These are phyloP conservation scores for Calonectria montana DNA, from an alignment of 2,329 filamentous ascomycete species.

Conservation along the genomic window DNA sequence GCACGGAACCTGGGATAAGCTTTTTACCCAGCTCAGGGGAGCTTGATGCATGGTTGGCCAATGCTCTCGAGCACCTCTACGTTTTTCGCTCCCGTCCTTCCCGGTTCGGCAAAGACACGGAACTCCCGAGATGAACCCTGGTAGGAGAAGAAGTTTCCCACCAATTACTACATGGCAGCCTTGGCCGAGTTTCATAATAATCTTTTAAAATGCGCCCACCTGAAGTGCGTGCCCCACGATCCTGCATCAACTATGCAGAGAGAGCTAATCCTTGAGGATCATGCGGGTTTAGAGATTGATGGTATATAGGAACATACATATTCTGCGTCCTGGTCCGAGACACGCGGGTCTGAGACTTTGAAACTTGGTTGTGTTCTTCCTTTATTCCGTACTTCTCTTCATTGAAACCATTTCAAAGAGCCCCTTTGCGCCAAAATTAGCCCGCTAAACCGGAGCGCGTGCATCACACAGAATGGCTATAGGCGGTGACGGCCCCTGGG, in stretches of 20 bases:
- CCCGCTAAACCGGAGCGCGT: not conserved
- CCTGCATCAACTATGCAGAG: not conserved
- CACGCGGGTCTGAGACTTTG: not conserved
- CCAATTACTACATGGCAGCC: not conserved
- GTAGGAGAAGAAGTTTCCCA: not conserved
- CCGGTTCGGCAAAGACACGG: not conserved
- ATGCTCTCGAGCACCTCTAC: not conserved
- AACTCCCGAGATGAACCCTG: not conserved
- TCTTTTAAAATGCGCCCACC: not conserved
- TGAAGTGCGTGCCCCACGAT: not conserved
- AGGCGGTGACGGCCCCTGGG: slow-evolving; percentile 12
- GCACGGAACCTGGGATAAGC: not conserved
- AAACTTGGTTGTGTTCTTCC: not conserved
- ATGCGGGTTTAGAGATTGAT: not conserved
- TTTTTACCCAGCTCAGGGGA: not conserved
- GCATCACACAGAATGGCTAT: not conserved
- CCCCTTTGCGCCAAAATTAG: not conserved
- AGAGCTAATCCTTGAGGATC: not conserved
- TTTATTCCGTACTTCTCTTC: too few species aligned
- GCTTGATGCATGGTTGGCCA: not conserved
- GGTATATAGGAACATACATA: not conserved
- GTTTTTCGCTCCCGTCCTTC: not conserved
- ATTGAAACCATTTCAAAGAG: not conserved
- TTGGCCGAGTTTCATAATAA: not conserved
- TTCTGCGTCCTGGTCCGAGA: not conserved